Evolutionary conservation across 345 rosid genomes (phyloP).

Genomic region (Erodium maritimum): DNA sequence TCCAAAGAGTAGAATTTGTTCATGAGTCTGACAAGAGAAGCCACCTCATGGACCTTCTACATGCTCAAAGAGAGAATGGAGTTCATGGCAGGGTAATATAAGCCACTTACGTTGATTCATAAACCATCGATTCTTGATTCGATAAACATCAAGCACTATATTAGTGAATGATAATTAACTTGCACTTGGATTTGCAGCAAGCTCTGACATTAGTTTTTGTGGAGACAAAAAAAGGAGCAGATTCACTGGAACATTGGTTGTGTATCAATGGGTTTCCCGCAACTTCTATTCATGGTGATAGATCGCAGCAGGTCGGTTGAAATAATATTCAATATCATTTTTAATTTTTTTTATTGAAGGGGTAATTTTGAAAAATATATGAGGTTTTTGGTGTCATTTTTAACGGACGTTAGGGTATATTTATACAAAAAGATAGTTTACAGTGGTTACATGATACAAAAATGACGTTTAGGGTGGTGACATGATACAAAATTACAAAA

Average conservation of each 20-base stretch:
- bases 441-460: no score
- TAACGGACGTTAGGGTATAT: no score
- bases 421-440: no score
- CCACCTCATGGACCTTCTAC: constrained; percentile 32
- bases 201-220: constrained; percentile 29
- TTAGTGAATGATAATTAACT: neutral
- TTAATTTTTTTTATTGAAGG: no score
- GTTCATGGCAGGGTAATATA: constrained; percentile 17
- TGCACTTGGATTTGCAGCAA: constrained; percentile 15
- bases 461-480: no score
- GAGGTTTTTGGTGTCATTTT: no score
- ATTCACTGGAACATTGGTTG: constrained; percentile 26
- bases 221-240: constrained; percentile 33
- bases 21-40: constrained; percentile 29
- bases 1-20: constrained; percentile 29
- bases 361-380: no score
- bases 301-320: constrained; percentile 19
- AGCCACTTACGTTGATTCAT: neutral
- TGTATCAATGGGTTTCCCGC: constrained; percentile 23
- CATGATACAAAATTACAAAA: no score
- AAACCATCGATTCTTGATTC: neutral
- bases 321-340: no score
- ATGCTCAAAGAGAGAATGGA: constrained; percentile 25
- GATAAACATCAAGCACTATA: neutral
- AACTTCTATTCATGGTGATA: constrained; percentile 28